phyloP scores from a whole-genome alignment of 805 yeast genomes.

The Metschnikowia baotianmanensis region DNA sequence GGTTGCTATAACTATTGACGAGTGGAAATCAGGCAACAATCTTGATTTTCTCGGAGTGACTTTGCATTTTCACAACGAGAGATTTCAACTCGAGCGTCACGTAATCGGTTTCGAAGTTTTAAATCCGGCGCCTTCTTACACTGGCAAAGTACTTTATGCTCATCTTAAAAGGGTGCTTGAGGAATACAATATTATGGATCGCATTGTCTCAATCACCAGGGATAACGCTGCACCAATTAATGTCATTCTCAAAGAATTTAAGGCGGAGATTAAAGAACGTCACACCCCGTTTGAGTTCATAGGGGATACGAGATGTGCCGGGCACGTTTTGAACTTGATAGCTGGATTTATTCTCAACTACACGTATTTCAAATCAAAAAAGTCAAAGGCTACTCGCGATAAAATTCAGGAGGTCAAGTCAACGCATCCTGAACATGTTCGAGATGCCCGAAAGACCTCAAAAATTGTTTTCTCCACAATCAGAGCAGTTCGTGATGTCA shows the following conservation, averaged over 20 bases:
- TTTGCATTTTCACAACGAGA: constrained; percentile 1
- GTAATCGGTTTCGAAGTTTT: constrained; percentile 2
- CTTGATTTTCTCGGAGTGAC: neutral
- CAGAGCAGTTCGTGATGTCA: no score
- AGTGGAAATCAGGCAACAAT: neutral
- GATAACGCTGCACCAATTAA: neutral
- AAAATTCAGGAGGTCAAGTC: no score
- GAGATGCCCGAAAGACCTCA: no score
- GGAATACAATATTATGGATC: constrained; percentile 3
- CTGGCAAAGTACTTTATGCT: neutral
- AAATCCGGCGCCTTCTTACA: neutral
- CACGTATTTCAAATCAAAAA: no score
- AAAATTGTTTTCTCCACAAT: no score
- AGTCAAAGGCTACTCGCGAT: no score
- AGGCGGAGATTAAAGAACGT: neutral
- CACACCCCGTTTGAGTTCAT: no score
- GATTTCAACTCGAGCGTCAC: neutral
- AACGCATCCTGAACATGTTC: no score
- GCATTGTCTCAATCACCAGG: constrained; percentile 4
- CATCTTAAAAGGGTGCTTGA: neutral
- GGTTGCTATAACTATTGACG: constrained; percentile 1
- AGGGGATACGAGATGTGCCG: no score
- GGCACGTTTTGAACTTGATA: no score
- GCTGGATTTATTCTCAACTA: no score
- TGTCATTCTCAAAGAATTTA: neutral